These are phyloP conservation scores for Leccinum fuscescens DNA, from an alignment of 1,284 basidiomycete species.

Conservation along the genomic window DNA sequence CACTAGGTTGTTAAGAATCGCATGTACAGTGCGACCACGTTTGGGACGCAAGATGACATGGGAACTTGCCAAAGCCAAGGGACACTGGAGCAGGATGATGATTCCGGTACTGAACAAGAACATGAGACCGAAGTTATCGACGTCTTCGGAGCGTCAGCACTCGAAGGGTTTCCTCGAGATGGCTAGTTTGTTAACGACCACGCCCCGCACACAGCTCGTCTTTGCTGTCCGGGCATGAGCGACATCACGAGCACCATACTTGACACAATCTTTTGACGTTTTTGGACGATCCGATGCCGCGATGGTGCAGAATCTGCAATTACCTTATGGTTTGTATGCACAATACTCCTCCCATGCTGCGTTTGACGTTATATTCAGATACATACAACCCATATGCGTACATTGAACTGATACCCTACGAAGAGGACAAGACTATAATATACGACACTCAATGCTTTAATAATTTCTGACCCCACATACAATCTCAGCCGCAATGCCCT, in stretches of 20 bases:
- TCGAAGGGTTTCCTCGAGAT: neutral
- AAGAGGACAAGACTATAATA: too few relatives aligned
- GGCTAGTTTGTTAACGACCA: constrained; percentile 10
- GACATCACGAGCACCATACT: neutral
- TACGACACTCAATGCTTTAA: neutral
- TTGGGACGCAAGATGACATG: constrained; percentile 32
- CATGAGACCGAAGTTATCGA: constrained; percentile 7
- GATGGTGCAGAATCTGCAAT: neutral
- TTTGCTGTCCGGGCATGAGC: neutral
- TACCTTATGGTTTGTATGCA: constrained; percentile 13
- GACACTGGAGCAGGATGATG: constrained; percentile 7
- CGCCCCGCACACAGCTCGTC: neutral
- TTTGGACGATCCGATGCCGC: constrained; percentile 12
- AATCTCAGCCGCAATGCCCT: neutral
- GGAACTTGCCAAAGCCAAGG: constrained; percentile 15
- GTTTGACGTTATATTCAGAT: constrained; percentile 7
- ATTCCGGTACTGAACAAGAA: constrained; percentile 5
- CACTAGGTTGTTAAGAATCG: constrained; percentile 39
- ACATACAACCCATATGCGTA: neutral
- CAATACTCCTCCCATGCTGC: neutral
- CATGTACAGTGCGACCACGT: constrained; percentile 40
- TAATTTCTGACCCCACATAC: neutral
- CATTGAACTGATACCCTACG: neutral
- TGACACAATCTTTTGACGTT: neutral
- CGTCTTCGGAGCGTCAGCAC: constrained; percentile 10